Evolutionary conservation across 2,329 filamentous ascomycete genomes (phyloP), one percentile per base, ranked within the genome.

Genomic region (Cercospora sp.): DNA sequence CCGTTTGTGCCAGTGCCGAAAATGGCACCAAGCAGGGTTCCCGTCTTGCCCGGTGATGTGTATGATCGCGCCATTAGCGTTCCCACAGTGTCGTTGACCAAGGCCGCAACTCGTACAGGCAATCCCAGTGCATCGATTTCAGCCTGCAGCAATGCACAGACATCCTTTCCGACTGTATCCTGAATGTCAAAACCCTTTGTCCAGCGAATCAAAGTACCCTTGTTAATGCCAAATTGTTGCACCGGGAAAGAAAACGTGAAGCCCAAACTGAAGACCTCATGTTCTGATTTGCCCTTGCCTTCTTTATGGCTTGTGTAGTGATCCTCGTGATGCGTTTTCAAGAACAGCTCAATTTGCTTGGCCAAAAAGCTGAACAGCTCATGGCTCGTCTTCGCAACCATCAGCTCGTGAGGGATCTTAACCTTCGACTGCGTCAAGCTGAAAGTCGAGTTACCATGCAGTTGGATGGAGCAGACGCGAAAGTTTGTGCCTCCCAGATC

Each of bases 211-310:
- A 99, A 85, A 66, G 90, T 91, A 69, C 95, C 95, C 82, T 93
- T 94, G 85, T 98, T 98, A 79, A 99, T 97, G 45, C 93, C 94
- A 67, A 91, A 85, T 80, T 99, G 95, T 78, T 96, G 89, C 45
- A 98, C 94, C 2, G 95, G 95, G 83, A 98, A 99, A 78, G 92
- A 97, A 82, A 99, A 99, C 63, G 95, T 99, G 82, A 99, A 99
- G n/a, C 95, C 95, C 51, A 99, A 85, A 75, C 93, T 91, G 82
- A 98, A 97, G 69, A 95, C 88, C 68, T 94, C 86, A 78, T 94
- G 89, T 70, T 93, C 89, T 64, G 84, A 83, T 77, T 84, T 89
- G 30, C 87, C 88, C 59, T 67, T 72, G 33, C 72, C 69, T 67
- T 77, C 75, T 55, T 74, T 71, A 79, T 93, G 86, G 69, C 88